A percentile compares a stretch with the other conserved stretches of the same genome.
Conservation (phyloP, 148 eudicot genomes). For the Linanthus parryae region DNA sequence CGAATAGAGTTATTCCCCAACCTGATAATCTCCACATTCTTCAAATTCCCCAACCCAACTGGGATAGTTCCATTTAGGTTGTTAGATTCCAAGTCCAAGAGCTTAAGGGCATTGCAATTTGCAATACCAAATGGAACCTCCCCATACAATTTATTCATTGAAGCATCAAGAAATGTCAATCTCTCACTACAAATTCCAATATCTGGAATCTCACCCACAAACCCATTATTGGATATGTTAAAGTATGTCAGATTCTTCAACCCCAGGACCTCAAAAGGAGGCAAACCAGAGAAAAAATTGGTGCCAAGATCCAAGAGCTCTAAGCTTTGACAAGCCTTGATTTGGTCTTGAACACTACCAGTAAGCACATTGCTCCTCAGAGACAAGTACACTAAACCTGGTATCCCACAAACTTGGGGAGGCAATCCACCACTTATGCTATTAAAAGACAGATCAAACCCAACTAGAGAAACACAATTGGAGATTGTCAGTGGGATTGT, state of each 20-base stretch:
- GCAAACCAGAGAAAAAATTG: conserved; percentile 55
- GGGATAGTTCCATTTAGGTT: conserved; percentile 68
- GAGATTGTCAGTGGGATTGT: conserved; percentile 53
- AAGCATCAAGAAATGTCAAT: conserved; percentile 63
- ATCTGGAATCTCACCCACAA: conserved; percentile 50
- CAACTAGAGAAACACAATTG: conserved; percentile 67
- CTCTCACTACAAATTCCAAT: conserved; percentile 44
- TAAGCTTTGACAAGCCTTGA: conserved; percentile 54
- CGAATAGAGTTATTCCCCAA: conserved; percentile 61
- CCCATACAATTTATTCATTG: conserved; percentile 61
- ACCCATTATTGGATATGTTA: conserved; percentile 73
- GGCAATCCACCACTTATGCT: conserved; percentile 59
- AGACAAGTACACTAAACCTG: conserved; percentile 52
- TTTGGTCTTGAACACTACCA: conserved; percentile 54
- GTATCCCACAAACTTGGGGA: conserved; percentile 41
- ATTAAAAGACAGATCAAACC: conserved; percentile 77
- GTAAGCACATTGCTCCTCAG: conserved; percentile 59
- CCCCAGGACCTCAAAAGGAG: conserved; percentile 67
- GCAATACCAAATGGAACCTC: conserved; percentile 58
- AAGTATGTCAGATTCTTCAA: conserved; percentile 61
- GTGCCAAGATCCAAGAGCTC: conserved; percentile 83
- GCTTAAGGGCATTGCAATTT: conserved; percentile 51
- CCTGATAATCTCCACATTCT: conserved; percentile 45
- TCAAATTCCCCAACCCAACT: conserved; percentile 38
- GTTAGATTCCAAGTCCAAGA: conserved; percentile 67